phyloP scores from a whole-genome alignment of 78 protist species.

The Speleostelium caveatum region DNA sequence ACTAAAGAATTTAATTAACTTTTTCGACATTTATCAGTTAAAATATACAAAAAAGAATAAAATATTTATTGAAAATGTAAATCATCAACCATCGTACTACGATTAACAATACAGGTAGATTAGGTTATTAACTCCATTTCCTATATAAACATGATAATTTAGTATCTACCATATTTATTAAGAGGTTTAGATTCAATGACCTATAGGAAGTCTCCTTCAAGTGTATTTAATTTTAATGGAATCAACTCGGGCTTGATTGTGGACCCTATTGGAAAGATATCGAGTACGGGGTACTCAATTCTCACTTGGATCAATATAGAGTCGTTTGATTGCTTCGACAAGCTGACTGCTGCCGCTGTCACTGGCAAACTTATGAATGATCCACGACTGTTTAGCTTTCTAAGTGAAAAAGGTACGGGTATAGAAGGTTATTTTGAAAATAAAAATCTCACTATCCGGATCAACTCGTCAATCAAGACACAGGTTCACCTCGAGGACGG shows the following conservation, averaged over 20 bases:
- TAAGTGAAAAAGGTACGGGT: constrained; percentile 60
- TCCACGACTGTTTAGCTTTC: constrained; percentile 51
- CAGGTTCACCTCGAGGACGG: not conserved
- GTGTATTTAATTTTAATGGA: constrained; percentile 51
- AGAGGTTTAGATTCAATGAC: constrained; percentile 49
- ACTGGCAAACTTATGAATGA: constrained; percentile 16
- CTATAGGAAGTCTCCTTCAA: constrained; percentile 26
- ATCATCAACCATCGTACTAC: not conserved
- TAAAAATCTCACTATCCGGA: not conserved
- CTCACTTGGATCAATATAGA: constrained; percentile 62
- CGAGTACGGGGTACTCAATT: constrained; percentile 30
- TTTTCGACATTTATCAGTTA: constrained; percentile 17
- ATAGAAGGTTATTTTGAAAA: constrained; percentile 48
- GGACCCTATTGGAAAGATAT: constrained; percentile 52
- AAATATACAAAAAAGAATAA: constrained; percentile 1
- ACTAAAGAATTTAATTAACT: not conserved
- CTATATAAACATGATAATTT: not conserved
- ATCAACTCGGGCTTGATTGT: constrained; percentile 54
- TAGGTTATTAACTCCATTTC: not conserved
- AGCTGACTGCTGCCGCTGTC: no score
- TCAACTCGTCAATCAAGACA: constrained; percentile 26
- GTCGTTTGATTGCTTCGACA: constrained; percentile 31
- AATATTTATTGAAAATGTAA: constrained; percentile 22
- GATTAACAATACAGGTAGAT: not conserved
- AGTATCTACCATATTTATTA: constrained; percentile 10